A percentile compares a stretch with the other conserved stretches of the same genome.
phyloP scores from a whole-genome alignment of 768 basidiomycete genomes.

The Lentinus tigrinus region DNA sequence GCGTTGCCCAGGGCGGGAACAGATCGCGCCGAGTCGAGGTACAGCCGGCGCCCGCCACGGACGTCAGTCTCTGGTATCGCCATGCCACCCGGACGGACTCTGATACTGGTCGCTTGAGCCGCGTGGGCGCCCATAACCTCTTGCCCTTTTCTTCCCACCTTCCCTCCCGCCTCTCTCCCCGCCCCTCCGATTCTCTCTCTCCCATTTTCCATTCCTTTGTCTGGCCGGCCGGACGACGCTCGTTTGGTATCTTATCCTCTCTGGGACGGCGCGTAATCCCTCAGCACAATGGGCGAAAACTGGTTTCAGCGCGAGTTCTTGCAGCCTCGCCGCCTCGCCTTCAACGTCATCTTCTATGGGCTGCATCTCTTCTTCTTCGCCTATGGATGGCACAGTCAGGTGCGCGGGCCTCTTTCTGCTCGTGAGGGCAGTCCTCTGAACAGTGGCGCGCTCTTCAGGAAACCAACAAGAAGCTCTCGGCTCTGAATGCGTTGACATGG shows the following conservation, averaged over 20 bases:
- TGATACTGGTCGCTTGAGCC: constrained; percentile 8
- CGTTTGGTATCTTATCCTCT: constrained; percentile 22
- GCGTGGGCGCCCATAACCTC: constrained; percentile 7
- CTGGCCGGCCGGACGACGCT: constrained; percentile 55
- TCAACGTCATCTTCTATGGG: constrained; percentile 81
- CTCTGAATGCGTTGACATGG: constrained; percentile 75
- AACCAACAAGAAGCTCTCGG: constrained; percentile 61
- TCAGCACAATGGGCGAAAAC: constrained; percentile 54
- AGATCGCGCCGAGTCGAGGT: neutral
- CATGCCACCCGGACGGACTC: constrained; percentile 16
- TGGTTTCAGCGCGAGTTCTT: constrained; percentile 78
- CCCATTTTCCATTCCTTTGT: constrained; percentile 23
- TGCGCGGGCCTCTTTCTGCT: constrained; percentile 27
- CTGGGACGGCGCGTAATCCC: constrained; percentile 14
- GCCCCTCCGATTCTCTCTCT: constrained; percentile 22
- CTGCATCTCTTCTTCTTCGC: constrained; percentile 71
- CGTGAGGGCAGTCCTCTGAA: neutral
- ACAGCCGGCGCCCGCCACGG: constrained; percentile 4
- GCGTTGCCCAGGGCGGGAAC: too few relatives aligned
- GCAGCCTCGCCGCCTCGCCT: constrained; percentile 57
- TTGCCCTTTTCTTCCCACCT: constrained; percentile 14
- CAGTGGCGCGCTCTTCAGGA: constrained; percentile 37
- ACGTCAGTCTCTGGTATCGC: constrained; percentile 4
- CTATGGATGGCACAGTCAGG: constrained; percentile 90
- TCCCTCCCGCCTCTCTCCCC: constrained; percentile 14